A percentile compares a stretch with the other conserved stretches of the same genome.
phyloP scores from a whole-genome alignment of 495 filamentous ascomycete species.

The Emericellopsis terricola region DNA sequence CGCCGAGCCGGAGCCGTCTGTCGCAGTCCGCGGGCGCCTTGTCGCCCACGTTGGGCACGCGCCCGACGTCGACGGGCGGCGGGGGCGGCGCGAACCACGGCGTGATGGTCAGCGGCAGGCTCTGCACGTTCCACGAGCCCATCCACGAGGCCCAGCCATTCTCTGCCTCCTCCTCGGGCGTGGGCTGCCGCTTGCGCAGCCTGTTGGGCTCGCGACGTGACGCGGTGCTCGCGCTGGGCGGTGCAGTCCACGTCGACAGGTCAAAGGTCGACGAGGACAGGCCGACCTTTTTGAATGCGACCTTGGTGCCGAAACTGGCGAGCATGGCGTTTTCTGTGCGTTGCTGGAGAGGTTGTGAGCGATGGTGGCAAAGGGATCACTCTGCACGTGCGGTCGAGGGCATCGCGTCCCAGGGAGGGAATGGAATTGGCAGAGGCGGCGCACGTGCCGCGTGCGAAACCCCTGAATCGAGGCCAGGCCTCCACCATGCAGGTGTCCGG shows the following conservation, averaged over 20 bases:
- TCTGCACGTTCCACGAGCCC: slow-evolving; percentile 10
- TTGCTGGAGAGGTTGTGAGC: not conserved
- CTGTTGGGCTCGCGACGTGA: slow-evolving; percentile 10
- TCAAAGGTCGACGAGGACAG: slow-evolving; percentile 20
- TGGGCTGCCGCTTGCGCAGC: slow-evolving; percentile 6
- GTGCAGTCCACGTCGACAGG: slow-evolving; percentile 8
- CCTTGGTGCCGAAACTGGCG: slow-evolving; percentile 26
- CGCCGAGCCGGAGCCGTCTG: slow-evolving; percentile 18
- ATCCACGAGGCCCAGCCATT: slow-evolving; percentile 19
- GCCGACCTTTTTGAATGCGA: slow-evolving; percentile 26
- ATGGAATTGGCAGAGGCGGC: no score
- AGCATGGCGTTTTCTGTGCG: slow-evolving; percentile 16
- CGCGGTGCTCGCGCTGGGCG: slow-evolving; percentile 1
- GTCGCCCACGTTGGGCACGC: slow-evolving; percentile 22
- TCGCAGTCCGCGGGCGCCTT: slow-evolving; percentile 27
- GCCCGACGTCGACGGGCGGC: slow-evolving; percentile 23
- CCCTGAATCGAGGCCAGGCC: no score
- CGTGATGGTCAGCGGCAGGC: slow-evolving; percentile 26
- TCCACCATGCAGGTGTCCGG: no score
- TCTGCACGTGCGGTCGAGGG: no score
- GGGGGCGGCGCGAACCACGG: slow-evolving; percentile 26
- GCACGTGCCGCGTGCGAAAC: no score
- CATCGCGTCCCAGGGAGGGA: no score
- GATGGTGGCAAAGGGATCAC: no score
- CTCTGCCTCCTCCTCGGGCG: slow-evolving; percentile 10